A percentile compares a stretch with the other conserved stretches of the same genome.
phyloP scores from a whole-genome alignment of 805 yeast species.

The Saccharomycopsis sp. region DNA sequence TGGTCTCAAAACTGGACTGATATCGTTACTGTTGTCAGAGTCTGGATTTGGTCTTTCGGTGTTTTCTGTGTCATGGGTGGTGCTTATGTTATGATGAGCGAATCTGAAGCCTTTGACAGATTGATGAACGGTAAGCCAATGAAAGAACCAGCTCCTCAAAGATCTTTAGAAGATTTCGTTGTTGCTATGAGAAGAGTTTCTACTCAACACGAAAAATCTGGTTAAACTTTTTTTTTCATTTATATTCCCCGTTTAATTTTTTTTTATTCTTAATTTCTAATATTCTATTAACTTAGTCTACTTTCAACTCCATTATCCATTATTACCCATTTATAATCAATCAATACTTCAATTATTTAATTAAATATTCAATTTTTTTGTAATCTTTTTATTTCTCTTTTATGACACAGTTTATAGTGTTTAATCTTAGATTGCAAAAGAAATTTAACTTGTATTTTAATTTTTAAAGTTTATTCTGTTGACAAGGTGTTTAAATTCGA shows the following conservation, averaged over 20 bases:
- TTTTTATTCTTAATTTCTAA: not conserved
- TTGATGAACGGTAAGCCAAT: conserved; percentile 72
- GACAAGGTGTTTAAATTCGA: too few relatives aligned
- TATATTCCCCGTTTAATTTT: not conserved
- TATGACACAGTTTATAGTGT: too few relatives aligned
- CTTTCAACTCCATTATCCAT: too few relatives aligned
- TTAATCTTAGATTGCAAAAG: too few relatives aligned
- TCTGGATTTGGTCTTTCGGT: conserved; percentile 95
- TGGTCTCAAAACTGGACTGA: conserved; percentile 97
- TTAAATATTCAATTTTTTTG: too few relatives aligned
- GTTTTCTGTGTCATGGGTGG: conserved; percentile 95
- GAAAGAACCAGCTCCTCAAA: conserved; percentile 45
- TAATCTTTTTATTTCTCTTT: too few relatives aligned
- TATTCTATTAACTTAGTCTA: too few relatives aligned
- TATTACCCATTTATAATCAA: too few relatives aligned
- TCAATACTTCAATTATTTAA: too few relatives aligned
- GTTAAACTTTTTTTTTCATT: too few relatives aligned
- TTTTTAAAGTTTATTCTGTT: too few relatives aligned
- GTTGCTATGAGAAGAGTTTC: conserved; percentile 84
- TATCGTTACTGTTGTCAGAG: conserved; percentile 87
- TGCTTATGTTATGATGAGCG: conserved; percentile 89
- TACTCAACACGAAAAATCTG: conserved; percentile 59
- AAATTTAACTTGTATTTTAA: too few relatives aligned
- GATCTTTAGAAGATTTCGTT: conserved; percentile 76
- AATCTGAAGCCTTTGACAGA: conserved; percentile 69